phyloP scores from a whole-genome alignment of 148 eudicot species.

The Silene uniflora region DNA sequence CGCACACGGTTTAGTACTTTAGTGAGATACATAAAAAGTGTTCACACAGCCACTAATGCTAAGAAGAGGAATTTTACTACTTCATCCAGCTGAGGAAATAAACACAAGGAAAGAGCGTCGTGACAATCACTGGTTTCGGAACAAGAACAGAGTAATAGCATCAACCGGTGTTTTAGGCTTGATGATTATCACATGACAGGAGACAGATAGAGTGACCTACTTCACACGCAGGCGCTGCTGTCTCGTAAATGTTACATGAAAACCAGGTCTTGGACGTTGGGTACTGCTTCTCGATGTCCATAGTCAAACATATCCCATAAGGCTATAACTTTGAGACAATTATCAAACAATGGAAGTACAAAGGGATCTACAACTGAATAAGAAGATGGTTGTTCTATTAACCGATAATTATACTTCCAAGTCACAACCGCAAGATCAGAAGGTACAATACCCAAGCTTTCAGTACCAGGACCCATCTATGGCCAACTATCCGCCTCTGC shows the following conservation, averaged over 20 bases:
- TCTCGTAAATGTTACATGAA: neutral
- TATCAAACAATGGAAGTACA: conserved; percentile 22
- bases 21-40: neutral
- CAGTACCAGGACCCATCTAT: conserved; percentile 32
- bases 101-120: too few relatives aligned
- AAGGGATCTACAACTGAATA: conserved; percentile 25
- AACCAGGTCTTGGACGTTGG: neutral
- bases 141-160: too few relatives aligned
- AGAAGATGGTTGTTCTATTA: conserved; percentile 28
- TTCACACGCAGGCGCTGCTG: too few relatives aligned
- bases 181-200: too few relatives aligned
- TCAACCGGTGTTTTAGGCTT: too few relatives aligned
- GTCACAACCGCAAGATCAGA: conserved; percentile 26
- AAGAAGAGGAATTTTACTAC: too few relatives aligned
- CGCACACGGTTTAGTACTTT: too few relatives aligned
- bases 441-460: conserved; percentile 31
- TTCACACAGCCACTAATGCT: too few relatives aligned
- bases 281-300: neutral
- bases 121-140: too few relatives aligned
- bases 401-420: conserved; percentile 14
- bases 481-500: conserved; percentile 29
- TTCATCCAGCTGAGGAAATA: too few relatives aligned
- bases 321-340: conserved; percentile 4
- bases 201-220: too few relatives aligned
- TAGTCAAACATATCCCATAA: too few relatives aligned